Base-by-base conservation (phyloP, 306 rosid genomes). In the Carpinus fangiana region DNA sequence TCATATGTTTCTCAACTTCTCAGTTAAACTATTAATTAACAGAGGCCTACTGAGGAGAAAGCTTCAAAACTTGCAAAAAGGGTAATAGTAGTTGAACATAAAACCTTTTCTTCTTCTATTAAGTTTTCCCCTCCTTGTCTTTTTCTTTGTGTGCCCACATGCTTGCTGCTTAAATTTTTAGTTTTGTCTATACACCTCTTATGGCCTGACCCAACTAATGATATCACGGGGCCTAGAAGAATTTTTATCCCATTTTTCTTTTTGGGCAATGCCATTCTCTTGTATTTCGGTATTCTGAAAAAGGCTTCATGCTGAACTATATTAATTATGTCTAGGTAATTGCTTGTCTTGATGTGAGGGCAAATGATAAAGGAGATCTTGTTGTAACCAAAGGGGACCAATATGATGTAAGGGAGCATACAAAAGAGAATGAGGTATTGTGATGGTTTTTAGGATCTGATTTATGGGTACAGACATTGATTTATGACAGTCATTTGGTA, bases 341-440 rank as follows among this genome's bases (percentile, higher is more conserved):
- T 89, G 99, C 97, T 72, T 95, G 99, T 81, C 97, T 95, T 62
- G 99, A 95, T 81, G 99, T 93, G 87, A 89, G 99, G 84, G 10
- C 98, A 73, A 95, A 95, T 83, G 99, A 95, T 83, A 88, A 78
- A 0, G 98, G 99, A 74, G 99, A 93, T 80, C 99, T 93, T 78
- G 97, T 95, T 82, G 99, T 95, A 75, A 95, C 99, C 84, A 95
- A 95, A 85, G 99, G 99, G 78, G 99, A 95, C 75, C 99, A 95
- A 80, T 95, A 95, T 68, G 96, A 93, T 64, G 99, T 95, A 59
- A 91, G 99, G 86, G 98, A 95, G 84, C 74, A 93, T 72, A 90
- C 99, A 70, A 59, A 86, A 73, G 98, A 89, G 84, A 91, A 95
- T 14, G 98, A 95, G 99, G 98, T 95, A 93, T 50, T 14, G 14